Evolutionary conservation across 306 rosid genomes (phyloP).

Genomic region (Hippophae rhamnoides): DNA sequence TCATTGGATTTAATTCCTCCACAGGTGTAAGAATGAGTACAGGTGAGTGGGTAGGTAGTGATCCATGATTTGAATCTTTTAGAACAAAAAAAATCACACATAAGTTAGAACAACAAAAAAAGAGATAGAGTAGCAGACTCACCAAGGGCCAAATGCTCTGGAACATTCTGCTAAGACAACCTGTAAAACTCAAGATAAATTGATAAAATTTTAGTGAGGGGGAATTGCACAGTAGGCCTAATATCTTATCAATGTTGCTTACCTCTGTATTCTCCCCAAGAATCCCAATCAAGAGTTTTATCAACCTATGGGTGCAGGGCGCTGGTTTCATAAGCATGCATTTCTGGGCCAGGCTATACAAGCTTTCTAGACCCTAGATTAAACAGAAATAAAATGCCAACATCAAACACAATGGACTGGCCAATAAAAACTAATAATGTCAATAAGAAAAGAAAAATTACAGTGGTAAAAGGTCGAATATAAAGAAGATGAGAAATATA

Average conservation of each 20-base stretch:
- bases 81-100: neutral
- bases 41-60: too few relatives aligned
- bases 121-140: slow-evolving; percentile 29
- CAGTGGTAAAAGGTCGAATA: slow-evolving; percentile 72
- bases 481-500: slow-evolving; percentile 67
- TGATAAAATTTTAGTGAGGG: slow-evolving; percentile 14
- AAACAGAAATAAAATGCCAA: slow-evolving; percentile 1
- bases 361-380: slow-evolving; percentile 80
- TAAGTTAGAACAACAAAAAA: neutral
- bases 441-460: slow-evolving; percentile 19
- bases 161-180: slow-evolving; percentile 92
- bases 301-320: slow-evolving; percentile 45
- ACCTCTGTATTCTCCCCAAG: slow-evolving; percentile 92
- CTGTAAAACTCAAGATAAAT: slow-evolving; percentile 39
- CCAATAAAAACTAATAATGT: slow-evolving; percentile 8
- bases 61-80: neutral
- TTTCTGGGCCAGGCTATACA: slow-evolving; percentile 68
- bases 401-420: slow-evolving; percentile 7
- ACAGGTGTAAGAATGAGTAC: too few relatives aligned
- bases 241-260: slow-evolving; percentile 11
- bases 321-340: slow-evolving; percentile 68
- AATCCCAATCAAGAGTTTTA: slow-evolving; percentile 64
- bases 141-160: slow-evolving; percentile 94
- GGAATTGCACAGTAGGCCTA: neutral
- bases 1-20: too few relatives aligned